These are phyloP conservation scores for Ceratobasidium sp. DNA, from an alignment of 1,284 basidiomycete genomes.

Conservation along the genomic window DNA sequence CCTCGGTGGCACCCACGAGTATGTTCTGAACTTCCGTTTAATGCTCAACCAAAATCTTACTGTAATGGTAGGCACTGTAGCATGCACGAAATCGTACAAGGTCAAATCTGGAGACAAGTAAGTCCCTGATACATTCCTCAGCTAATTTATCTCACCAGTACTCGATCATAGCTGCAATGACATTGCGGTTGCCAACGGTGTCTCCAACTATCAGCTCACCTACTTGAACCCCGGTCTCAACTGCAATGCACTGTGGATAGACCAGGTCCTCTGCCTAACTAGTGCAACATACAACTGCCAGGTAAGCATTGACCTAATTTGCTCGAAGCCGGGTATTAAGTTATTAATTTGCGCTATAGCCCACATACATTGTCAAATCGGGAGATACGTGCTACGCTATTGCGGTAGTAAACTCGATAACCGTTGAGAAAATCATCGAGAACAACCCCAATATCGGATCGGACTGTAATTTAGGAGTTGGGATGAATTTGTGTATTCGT, in stretches of 20 bases:
- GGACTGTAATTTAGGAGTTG: neutral
- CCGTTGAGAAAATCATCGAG: too few relatives aligned
- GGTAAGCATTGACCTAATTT: too few relatives aligned
- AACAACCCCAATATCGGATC: slow-evolving; percentile 12
- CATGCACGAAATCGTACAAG: neutral
- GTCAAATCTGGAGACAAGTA: slow-evolving; percentile 13
- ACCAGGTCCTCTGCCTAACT: neutral
- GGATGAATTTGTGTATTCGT: neutral
- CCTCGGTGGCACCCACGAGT: neutral
- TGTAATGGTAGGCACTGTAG: neutral
- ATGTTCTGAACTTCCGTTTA: too few relatives aligned
- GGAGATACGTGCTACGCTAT: too few relatives aligned
- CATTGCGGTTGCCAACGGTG: neutral
- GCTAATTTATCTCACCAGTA: neutral
- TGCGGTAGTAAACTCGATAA: too few relatives aligned
- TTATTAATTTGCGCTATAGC: too few relatives aligned
- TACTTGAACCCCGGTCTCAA: neutral
- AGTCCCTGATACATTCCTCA: neutral
- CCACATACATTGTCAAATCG: too few relatives aligned
- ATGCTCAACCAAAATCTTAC: too few relatives aligned
- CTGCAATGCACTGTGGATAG: neutral
- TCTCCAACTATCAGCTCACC: slow-evolving; percentile 3
- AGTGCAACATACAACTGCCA: neutral
- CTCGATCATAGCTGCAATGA: neutral
- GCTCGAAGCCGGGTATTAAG: too few relatives aligned